A percentile compares a stretch with the other conserved stretches of the same genome.
phyloP scores from a whole-genome alignment of 345 rosid genomes.

The Triadica sebifera region DNA sequence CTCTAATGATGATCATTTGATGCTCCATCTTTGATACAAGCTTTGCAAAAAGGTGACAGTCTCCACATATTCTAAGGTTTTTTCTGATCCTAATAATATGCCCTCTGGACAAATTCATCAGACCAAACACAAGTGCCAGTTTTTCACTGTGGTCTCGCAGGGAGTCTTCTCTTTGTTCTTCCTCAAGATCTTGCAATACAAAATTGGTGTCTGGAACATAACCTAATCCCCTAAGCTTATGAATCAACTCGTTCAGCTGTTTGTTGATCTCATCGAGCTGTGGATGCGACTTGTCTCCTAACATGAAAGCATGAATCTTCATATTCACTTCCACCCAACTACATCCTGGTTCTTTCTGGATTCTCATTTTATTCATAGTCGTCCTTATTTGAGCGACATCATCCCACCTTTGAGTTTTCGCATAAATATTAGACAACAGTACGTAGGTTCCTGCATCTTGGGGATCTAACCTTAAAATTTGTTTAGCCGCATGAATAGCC shows the following conservation, averaged over 20 bases:
- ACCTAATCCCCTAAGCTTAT: constrained; percentile 43
- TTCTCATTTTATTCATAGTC: constrained; percentile 46
- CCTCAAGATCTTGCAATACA: constrained; percentile 67
- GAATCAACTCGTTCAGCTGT: constrained; percentile 38
- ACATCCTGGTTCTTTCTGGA: constrained; percentile 66
- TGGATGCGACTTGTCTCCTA: constrained; percentile 66
- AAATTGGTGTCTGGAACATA: constrained; percentile 65
- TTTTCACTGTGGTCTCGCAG: constrained; percentile 66
- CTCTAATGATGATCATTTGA: constrained; percentile 53
- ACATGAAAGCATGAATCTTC: constrained; percentile 59
- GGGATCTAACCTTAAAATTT: constrained; percentile 52
- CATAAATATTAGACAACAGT: constrained; percentile 67
- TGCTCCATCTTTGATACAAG: constrained; percentile 52
- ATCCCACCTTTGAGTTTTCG: constrained; percentile 61
- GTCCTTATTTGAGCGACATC: constrained; percentile 50
- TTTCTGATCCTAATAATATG: constrained; percentile 61
- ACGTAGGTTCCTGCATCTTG: constrained; percentile 64
- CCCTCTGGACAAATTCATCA: constrained; percentile 25
- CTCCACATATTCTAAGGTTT: constrained; percentile 65
- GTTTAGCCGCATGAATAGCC: constrained; percentile 57
- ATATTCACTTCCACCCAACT: constrained; percentile 72
- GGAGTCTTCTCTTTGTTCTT: constrained; percentile 65
- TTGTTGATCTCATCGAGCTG: constrained; percentile 39
- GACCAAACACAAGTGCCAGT: constrained; percentile 55
- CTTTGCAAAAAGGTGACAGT: constrained; percentile 63